A percentile compares a stretch with the other conserved stretches of the same genome.
These are phyloP conservation scores for Kazachstania africana DNA, from an alignment of 805 yeast species.

Conservation along the genomic window DNA sequence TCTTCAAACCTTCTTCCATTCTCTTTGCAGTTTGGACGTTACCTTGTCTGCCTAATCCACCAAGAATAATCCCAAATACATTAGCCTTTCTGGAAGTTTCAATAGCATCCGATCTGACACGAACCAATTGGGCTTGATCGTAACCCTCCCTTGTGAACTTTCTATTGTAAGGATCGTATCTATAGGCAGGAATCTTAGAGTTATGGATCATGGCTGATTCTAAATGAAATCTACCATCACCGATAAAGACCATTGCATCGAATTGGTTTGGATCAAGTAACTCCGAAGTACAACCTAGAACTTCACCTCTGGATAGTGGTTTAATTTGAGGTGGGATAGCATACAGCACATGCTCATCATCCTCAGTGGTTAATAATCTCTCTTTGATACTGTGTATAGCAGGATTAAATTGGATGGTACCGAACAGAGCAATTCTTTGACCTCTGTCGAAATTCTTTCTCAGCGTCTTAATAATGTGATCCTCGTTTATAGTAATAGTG, in stretches of 20 bases:
- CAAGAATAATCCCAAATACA: conserved; percentile 75
- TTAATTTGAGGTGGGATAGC: conserved; percentile 79
- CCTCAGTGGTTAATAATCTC: conserved; percentile 37
- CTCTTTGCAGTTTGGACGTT: conserved; percentile 63
- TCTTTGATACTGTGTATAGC: conserved; percentile 70
- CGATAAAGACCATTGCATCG: conserved; percentile 80
- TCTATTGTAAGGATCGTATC: conserved; percentile 91
- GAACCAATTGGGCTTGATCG: conserved; percentile 73
- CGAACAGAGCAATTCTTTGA: conserved; percentile 68
- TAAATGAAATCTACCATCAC: conserved; percentile 93
- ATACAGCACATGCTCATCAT: conserved; percentile 37
- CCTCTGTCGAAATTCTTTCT: conserved; percentile 56
- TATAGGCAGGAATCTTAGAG: conserved; percentile 80
- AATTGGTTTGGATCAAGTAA: conserved; percentile 50
- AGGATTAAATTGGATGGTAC: conserved; percentile 95
- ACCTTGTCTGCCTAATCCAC: conserved; percentile 95
- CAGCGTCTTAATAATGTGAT: conserved; percentile 69
- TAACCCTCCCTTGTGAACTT: conserved; percentile 83
- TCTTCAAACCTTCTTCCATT: conserved; percentile 42
- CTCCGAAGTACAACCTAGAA: conserved; percentile 91
- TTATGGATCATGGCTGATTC: conserved; percentile 97
- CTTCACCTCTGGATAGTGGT: conserved; percentile 93
- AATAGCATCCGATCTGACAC: conserved; percentile 66
- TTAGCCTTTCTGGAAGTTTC: conserved; percentile 43
- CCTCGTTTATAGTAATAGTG: conserved; percentile 78